A percentile compares a stretch with the other conserved stretches of the same genome.
Conservation (phyloP, 2,329 filamentous ascomycete genomes). For the Aspergillus sergii region DNA sequence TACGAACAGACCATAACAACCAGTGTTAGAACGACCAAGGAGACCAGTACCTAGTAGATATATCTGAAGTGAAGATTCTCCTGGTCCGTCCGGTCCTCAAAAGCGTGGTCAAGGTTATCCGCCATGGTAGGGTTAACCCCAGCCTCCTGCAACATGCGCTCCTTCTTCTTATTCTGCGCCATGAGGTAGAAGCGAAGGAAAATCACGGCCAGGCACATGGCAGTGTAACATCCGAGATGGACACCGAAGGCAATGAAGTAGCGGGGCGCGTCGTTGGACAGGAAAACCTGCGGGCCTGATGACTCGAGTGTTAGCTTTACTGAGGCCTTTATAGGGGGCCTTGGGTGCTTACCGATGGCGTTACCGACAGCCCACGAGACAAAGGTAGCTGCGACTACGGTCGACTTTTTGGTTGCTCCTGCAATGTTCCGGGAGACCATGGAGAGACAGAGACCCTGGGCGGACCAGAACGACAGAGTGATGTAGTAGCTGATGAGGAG, state of each 20-base stretch:
- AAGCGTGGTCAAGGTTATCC: conserved; percentile 54
- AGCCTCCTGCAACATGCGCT: conserved; percentile 49
- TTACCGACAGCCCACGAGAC: conserved; percentile 71
- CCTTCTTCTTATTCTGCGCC: conserved; percentile 61
- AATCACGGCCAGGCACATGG: conserved; percentile 61
- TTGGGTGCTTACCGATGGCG: conserved; percentile 55
- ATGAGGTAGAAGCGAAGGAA: conserved; percentile 62
- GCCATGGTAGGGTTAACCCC: conserved; percentile 43
- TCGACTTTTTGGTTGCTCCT: conserved; percentile 73
- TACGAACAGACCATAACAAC: neutral
- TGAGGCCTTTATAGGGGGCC: neutral
- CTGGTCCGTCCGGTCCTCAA: conserved; percentile 65
- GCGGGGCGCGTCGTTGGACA: conserved; percentile 60
- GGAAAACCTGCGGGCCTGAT: conserved; percentile 65
- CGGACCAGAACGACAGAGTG: conserved; percentile 76
- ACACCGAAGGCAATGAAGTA: conserved; percentile 72
- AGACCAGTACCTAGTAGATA: conserved; percentile 42
- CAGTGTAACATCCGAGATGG: conserved; percentile 68
- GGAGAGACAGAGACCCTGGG: conserved; percentile 67
- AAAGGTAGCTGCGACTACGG: conserved; percentile 70
- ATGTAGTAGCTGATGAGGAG: conserved; percentile 76
- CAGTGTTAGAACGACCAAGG: neutral
- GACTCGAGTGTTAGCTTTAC: neutral
- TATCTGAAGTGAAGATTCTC: conserved; percentile 65
- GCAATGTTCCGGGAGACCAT: conserved; percentile 71